A percentile compares a stretch with the other conserved stretches of the same genome.
Conservation (phyloP, 352 stramenopile genomes). For the Phytophthora aleatoria region DNA sequence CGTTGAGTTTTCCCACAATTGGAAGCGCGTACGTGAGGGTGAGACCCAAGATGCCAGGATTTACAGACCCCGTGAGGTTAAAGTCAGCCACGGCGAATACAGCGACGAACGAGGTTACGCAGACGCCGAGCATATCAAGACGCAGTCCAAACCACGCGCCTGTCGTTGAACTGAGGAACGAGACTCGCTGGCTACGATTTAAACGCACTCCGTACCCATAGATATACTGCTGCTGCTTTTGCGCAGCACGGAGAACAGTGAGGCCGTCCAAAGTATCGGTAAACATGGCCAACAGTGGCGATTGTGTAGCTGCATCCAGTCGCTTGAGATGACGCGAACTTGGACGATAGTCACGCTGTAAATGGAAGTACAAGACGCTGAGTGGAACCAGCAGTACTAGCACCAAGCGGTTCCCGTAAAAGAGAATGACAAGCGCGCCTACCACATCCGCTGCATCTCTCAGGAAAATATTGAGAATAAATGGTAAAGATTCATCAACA, state of each 20-base stretch:
- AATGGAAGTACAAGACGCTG: conserved; percentile 60
- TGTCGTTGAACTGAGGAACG: conserved; percentile 76
- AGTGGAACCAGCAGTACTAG: conserved; percentile 77
- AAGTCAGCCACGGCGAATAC: conserved; percentile 81
- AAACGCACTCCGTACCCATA: conserved; percentile 49
- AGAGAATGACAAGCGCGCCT: conserved; percentile 77
- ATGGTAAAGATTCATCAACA: conserved; percentile 88
- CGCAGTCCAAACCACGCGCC: conserved; percentile 85
- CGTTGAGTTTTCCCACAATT: conserved; percentile 89
- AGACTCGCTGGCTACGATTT: conserved; percentile 73
- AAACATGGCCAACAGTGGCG: conserved; percentile 72
- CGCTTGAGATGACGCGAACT: conserved; percentile 76
- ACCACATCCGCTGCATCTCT: conserved; percentile 78
- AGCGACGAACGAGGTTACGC: conserved; percentile 82
- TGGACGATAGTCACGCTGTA: conserved; percentile 73
- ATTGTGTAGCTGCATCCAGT: conserved; percentile 75
- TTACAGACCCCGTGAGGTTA: conserved; percentile 52
- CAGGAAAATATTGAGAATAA: conserved; percentile 90
- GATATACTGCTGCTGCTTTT: conserved; percentile 50
- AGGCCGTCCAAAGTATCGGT: conserved; percentile 81
- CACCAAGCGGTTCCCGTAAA: conserved; percentile 80
- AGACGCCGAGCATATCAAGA: conserved; percentile 83
- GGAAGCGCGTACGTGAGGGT: conserved; percentile 91
- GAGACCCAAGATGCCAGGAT: conserved; percentile 81
- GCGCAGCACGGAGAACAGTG: conserved; percentile 62